Evolutionary conservation across 345 rosid species (phyloP).

Genomic region (Abelmoschus esculentus): DNA sequence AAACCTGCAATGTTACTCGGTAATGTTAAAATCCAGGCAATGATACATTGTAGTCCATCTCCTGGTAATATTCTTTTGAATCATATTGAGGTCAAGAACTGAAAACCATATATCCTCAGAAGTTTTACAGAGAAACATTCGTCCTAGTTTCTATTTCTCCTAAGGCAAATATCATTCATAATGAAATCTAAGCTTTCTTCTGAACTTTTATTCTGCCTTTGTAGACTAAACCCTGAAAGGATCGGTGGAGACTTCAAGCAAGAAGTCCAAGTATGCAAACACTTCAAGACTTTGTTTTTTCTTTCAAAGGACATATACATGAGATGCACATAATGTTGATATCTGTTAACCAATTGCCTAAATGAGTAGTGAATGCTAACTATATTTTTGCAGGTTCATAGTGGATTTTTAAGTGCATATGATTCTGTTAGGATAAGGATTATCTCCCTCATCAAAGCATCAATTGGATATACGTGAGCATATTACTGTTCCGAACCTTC

Average conservation of each 20-base stretch:
- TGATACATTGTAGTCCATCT: neutral
- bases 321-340: neutral
- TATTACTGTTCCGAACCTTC: constrained; percentile 10
- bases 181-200: neutral
- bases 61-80: neutral
- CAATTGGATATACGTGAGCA: constrained; percentile 62
- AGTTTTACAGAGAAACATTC: neutral
- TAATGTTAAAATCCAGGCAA: constrained; percentile 1
- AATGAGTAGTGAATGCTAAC: neutral
- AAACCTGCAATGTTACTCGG: neutral
- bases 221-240: constrained; percentile 88
- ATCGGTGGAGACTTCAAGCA: constrained; percentile 79
- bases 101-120: neutral
- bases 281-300: neutral
- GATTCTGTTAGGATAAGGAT: constrained; percentile 88
- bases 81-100: neutral
- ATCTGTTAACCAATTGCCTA: neutral
- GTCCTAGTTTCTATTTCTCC: neutral
- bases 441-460: constrained; percentile 54
- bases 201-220: neutral
- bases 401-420: constrained; percentile 81
- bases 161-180: neutral
- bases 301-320: neutral
- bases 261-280: neutral
- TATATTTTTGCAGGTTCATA: constrained; percentile 61